Evolutionary conservation across 2,329 filamentous ascomycete genomes (phyloP).

Genomic region (Zasmidium angulare): DNA sequence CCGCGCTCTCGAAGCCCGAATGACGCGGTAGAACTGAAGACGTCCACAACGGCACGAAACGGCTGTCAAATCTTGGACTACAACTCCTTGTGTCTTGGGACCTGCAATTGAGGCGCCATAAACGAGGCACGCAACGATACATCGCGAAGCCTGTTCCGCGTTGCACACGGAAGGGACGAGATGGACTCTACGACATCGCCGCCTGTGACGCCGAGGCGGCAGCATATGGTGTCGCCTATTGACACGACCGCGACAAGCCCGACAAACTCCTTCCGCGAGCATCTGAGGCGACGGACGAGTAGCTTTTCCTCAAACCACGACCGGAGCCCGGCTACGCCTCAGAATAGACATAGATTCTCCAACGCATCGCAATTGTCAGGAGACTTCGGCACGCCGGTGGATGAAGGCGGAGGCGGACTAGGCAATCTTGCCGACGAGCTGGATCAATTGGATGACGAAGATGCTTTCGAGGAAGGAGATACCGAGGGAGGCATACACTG

Average conservation of each 20-base stretch:
- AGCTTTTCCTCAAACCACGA: slow-evolving; percentile 44
- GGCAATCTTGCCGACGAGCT: slow-evolving; percentile 81
- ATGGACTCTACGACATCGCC: slow-evolving; percentile 4
- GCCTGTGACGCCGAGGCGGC: slow-evolving; percentile 2
- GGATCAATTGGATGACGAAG: slow-evolving; percentile 62
- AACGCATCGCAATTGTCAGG: slow-evolving; percentile 35
- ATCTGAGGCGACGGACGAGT: slow-evolving; percentile 34
- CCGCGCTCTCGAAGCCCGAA: too few relatives aligned
- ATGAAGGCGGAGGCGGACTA: slow-evolving; percentile 55
- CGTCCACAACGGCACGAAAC: too few relatives aligned
- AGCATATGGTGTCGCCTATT: slow-evolving; percentile 42
- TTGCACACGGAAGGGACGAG: neutral
- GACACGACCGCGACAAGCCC: slow-evolving; percentile 42
- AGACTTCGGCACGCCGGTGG: slow-evolving; percentile 40
- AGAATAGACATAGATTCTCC: slow-evolving; percentile 38
- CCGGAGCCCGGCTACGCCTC: slow-evolving; percentile 46
- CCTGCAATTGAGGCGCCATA: too few relatives aligned
- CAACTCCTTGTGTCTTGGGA: too few relatives aligned
- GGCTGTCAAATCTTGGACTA: too few relatives aligned
- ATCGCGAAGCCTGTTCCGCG: too few relatives aligned
- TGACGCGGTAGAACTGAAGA: too few relatives aligned
- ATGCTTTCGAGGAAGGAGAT: slow-evolving; percentile 30
- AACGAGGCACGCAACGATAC: too few relatives aligned
- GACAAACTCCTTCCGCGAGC: slow-evolving; percentile 26
- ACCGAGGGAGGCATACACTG: slow-evolving; percentile 21